Percentiles rank a stretch among this genome's conserved stretches.
Evolutionary conservation across 148 eudicot species (phyloP).

Genomic region (Vaccinium darrowii): DNA sequence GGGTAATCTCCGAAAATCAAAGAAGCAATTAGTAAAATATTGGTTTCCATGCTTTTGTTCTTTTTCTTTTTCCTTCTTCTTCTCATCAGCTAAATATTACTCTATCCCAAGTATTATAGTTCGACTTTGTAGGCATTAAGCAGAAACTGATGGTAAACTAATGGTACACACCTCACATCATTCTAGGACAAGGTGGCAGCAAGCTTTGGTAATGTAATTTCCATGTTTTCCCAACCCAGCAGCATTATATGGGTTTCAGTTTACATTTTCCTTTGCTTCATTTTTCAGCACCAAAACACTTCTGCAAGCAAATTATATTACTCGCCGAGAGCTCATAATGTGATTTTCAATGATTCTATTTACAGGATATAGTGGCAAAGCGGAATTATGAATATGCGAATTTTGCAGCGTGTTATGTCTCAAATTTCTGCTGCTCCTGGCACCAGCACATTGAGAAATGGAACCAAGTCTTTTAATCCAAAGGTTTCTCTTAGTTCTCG

Average conservation of each 20-base stretch:
- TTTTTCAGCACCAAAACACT: background rate
- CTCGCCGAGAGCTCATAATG: background rate
- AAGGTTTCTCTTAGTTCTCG: conserved; percentile 31
- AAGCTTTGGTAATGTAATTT: background rate
- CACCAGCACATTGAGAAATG: conserved; percentile 16
- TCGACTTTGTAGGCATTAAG: background rate
- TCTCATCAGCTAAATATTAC: background rate
- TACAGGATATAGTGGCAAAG: conserved; percentile 5
- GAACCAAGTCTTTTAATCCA: conserved; percentile 12
- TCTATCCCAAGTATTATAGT: background rate
- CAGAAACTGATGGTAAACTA: background rate
- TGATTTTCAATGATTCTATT: background rate
- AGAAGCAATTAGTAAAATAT: background rate
- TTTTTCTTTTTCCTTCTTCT: background rate
- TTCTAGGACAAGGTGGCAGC: background rate
- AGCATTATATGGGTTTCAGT: background rate
- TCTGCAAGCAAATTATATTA: background rate
- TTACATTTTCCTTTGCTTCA: background rate
- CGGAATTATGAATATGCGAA: conserved; percentile 16
- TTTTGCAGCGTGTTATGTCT: conserved; percentile 21
- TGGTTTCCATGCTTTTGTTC: background rate
- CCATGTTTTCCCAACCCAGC: background rate
- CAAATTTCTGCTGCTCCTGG: conserved; percentile 11
- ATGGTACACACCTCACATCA: background rate
- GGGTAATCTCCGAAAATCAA: background rate